Base-by-base conservation (phyloP, 1,139 yeast species). In the Blastobotrys proliferans region DNA sequence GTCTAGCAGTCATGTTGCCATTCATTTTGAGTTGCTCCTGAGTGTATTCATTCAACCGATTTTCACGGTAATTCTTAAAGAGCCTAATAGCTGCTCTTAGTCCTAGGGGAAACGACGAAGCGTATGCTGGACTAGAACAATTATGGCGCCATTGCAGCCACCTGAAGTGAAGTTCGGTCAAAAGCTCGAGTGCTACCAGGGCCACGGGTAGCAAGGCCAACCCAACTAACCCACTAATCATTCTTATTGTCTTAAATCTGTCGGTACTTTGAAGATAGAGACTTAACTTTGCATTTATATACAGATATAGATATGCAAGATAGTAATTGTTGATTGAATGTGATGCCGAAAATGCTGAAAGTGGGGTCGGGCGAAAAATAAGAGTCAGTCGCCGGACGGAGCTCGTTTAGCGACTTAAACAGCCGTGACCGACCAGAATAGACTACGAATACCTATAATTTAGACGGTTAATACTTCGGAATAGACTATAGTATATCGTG, bases 71-170 rank as follows among this genome's bases (percentile, higher is more conserved):
- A 14, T 41, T 30, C 8, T 13, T 20, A 24, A 25, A 28, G 28
- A 48, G 31, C 4, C 36, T 27, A 16, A 33, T 9, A 10, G 48
- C 35, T n/a, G 45, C 31, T 2, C 41, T 44, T n/a, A 52, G 29
- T 9, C 56, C 56, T 29, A 52, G 46, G 10, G 56, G 56, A 34
- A 47, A 44, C n/a, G 42, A 32, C 9, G 26, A 9, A 11, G 20
- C 14, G 21, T 28, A 36, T 11, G 11, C 5, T 6, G 48, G 48
- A 6, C 39, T 29, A 8, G 40, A 33, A 16, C 48, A 44, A 2
- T 33, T 29, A 25, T 44, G 37, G 34, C 35, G 41, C 3, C 16
- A 6, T 21, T 38, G 41, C 19, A 19, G 36, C n/a, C 45, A 26
- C n/a, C 30, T 28, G 21, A 33, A 44, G 33, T 38, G 27, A 24